A percentile compares a stretch with the other conserved stretches of the same genome.
Evolutionary conservation across 768 basidiomycete species (phyloP).

Genomic region (Suillus alpinus): DNA sequence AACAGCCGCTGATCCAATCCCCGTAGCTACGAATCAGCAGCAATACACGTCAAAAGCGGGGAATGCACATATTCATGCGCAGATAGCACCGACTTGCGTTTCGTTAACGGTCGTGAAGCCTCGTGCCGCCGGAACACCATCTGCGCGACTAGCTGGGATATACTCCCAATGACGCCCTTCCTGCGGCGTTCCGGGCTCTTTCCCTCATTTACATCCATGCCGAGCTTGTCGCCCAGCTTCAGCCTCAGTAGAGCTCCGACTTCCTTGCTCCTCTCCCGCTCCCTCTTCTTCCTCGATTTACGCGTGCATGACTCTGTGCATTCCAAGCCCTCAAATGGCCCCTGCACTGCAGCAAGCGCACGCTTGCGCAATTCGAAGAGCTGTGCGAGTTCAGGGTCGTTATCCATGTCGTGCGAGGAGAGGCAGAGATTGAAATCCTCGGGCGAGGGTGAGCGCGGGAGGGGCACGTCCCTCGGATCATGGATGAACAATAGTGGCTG

Average conservation of each 20-base stretch:
- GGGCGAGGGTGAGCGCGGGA: conserved; percentile 42
- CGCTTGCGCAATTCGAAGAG: conserved; percentile 41
- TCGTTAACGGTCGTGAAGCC: conserved; percentile 35
- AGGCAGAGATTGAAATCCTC: conserved; percentile 40
- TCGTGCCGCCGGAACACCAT: conserved; percentile 46
- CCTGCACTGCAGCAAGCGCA: conserved; percentile 31
- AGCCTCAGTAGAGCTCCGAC: conserved; percentile 53
- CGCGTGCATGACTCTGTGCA: conserved; percentile 24
- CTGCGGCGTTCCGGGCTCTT: conserved; percentile 23
- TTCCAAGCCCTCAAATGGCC: conserved; percentile 38
- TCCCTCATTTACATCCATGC: conserved; percentile 21
- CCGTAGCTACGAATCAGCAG: conserved; percentile 5
- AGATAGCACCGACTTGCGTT: conserved; percentile 25
- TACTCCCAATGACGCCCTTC: conserved; percentile 23
- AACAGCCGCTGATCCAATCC: neutral
- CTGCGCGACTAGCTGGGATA: conserved; percentile 45
- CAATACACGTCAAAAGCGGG: conserved; percentile 24
- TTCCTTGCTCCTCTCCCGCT: conserved; percentile 56
- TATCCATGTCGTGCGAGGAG: conserved; percentile 25
- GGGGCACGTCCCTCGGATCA: conserved; percentile 35
- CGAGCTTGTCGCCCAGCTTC: conserved; percentile 40
- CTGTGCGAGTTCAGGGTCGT: conserved; percentile 37
- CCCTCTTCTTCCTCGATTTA: conserved; percentile 40
- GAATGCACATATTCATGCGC: conserved; percentile 26
- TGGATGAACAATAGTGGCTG: conserved; percentile 42